Base-by-base conservation (phyloP, 2,329 filamentous ascomycete genomes). In the Biscogniauxia mediterranea region DNA sequence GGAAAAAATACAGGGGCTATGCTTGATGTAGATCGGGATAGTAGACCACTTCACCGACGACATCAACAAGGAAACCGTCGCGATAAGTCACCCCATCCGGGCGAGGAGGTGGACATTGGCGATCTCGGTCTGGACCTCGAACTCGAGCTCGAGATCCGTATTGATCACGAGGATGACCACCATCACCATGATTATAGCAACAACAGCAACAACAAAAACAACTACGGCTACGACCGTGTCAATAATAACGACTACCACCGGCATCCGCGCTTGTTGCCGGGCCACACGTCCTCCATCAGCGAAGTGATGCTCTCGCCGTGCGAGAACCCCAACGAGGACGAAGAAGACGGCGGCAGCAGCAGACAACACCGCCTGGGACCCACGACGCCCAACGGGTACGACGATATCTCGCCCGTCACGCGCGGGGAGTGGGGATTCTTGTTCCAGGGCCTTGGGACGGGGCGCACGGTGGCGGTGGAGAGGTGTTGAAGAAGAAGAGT, bases 351-450 rank as follows among this genome's bases (percentile, higher is more conserved):
- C 60, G 62, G 50, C 61, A 28, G 56, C 46, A 57, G 55, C 55
- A 64, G 56, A 52, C 65, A 26, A 59, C 64, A 55, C 69, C 72
- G 58, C 70, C 64, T 80, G 20, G 84, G 82, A 0, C 81, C 85
- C 1, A 72, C 77, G 74, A 88, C 85, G 60, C 85, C 85, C 1
- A 85, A 87, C 64, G 80, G 76, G 7, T 85, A 83, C 64, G 85
- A 86, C 20, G 86, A 89, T 68, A 84, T 88, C 59, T 87, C 84
- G 55, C 86, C 86, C 5, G 81, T 84, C 23, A 88, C 86, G 8
- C 78, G 83, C 50, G 83, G 83, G 5, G 86, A 88, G 73, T 89
- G 86, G 86, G 83, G 84, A 0, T 85, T 85, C 68, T 71, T 89
- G 66, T 84, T 86, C 75, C 76, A 79, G 50, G 81, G 81, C 2